Base-by-base conservation (phyloP, 345 rosid genomes). In the Laguncularia racemosa region DNA sequence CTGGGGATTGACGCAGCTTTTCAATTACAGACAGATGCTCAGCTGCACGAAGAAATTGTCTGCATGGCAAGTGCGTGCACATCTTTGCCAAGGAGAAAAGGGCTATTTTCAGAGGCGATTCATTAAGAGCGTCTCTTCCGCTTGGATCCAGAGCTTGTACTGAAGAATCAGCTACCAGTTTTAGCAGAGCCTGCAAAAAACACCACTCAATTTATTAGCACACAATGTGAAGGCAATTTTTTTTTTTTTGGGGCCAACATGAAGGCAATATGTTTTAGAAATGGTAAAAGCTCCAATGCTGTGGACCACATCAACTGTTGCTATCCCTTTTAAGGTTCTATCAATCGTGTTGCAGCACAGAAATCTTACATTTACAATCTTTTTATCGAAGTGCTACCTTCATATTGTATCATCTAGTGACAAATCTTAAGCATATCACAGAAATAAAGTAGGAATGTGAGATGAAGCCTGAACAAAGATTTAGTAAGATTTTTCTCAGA, bases 61-160 rank as follows among this genome's bases (percentile, higher is more conserved):
- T 72, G 82, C 99, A 93, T 18, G 86, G 81, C 48, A 66, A 76
- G 69, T 93, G 86, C 12, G 82, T 68, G 62, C 96, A 85, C 97
- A 93, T 89, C 80, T 93, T 93, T 14, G 89, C 96, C 71, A 93
- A 57, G 46, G 99, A 93, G 73, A 93, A 89, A 14, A 93, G 85
- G 52, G 92, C 96, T 14, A 93, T 85, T 77, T 87, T 89, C 15
- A 93, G 71, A 12, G 96, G 96, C 15, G 99, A 93, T 67, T 90
- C 99, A 18, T 81, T 73, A 46, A 79, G 80, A 6, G 78, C 71
- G 60, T 82, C 88, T 70, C 53, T 93, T 75, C 81, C 83, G 55
- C 72, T 82, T 17, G 97, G 96, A 63, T 79, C 83, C 55, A 89
- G 67, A 26, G 96, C 95, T 62, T 71, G 56, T 9, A 65, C 78